These are phyloP conservation scores for Entelexis paramagnoliae DNA, from an alignment of 1,139 yeast species.

Conservation along the genomic window DNA sequence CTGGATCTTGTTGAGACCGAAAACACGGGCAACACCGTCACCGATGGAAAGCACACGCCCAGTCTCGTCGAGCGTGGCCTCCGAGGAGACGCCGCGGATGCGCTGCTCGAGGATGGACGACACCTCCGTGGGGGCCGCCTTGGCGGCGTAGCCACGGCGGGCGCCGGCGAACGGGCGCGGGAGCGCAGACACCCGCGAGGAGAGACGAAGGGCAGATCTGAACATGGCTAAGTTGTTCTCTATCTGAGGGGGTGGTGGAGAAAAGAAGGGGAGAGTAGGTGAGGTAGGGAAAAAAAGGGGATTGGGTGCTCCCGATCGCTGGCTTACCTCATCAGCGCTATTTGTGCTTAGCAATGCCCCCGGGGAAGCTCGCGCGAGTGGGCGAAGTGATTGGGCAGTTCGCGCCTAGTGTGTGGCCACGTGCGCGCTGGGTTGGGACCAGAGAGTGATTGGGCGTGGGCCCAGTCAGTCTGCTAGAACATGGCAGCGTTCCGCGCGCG, in stretches of 20 bases:
- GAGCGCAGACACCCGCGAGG: conserved; percentile 34
- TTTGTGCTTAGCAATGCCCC: conserved; percentile 2
- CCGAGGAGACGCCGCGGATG: conserved; percentile 98
- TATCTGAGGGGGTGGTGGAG: conserved; percentile 13
- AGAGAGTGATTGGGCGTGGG: conserved; percentile 9
- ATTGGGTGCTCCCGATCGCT: conserved; percentile 13
- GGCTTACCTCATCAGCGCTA: not conserved
- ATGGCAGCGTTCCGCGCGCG: too few relatives aligned
- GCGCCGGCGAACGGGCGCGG: conserved; percentile 31
- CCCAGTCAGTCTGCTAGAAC: too few relatives aligned
- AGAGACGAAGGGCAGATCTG: conserved; percentile 36
- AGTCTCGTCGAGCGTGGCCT: conserved; percentile 96
- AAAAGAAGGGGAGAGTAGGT: conserved; percentile 13
- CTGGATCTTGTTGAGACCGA: conserved; percentile 98
- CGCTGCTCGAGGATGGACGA: conserved; percentile 98
- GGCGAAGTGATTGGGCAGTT: conserved; percentile 13
- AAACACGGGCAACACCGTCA: conserved; percentile 99
- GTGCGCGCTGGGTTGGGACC: conserved; percentile 3
- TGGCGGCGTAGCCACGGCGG: conserved; percentile 61
- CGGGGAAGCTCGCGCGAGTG: conserved; percentile 8
- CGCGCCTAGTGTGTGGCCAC: not conserved
- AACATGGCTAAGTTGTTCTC: conserved; percentile 28
- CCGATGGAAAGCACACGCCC: conserved; percentile 98
- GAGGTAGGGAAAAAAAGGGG: conserved; percentile 17
- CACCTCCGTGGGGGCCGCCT: conserved; percentile 99